Evolutionary conservation across 768 basidiomycete genomes (phyloP).

Genomic region (Leccinum boreale): DNA sequence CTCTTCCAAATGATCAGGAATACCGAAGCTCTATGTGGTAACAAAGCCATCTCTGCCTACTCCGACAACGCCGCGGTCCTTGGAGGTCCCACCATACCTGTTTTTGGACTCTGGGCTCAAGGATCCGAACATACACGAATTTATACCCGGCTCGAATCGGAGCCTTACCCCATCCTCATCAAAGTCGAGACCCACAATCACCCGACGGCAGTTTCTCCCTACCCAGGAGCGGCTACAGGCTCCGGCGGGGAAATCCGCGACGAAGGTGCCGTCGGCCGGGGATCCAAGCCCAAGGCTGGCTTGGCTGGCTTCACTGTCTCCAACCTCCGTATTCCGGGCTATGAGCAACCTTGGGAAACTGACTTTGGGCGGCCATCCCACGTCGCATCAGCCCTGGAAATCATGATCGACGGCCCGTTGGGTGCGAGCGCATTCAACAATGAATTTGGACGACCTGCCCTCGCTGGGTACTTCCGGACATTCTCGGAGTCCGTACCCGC

Average conservation of each 20-base stretch:
- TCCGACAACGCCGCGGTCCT: constrained; percentile 98
- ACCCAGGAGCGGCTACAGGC: constrained; percentile 97
- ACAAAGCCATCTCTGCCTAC: constrained; percentile 92
- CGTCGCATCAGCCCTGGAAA: constrained; percentile 90
- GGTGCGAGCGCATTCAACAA: constrained; percentile 97
- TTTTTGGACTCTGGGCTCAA: constrained; percentile 58
- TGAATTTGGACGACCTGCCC: constrained; percentile 92
- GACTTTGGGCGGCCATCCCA: constrained; percentile 89
- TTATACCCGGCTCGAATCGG: constrained; percentile 55
- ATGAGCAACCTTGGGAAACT: constrained; percentile 92
- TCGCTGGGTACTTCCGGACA: constrained; percentile 93
- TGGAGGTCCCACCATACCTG: constrained; percentile 62
- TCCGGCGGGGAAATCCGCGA: constrained; percentile 98
- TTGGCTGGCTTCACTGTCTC: constrained; percentile 91
- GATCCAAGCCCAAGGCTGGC: constrained; percentile 96
- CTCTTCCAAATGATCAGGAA: constrained; percentile 98
- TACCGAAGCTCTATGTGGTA: constrained; percentile 74
- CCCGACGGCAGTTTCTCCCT: constrained; percentile 97
- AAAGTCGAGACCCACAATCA: constrained; percentile 99
- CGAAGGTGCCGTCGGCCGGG: constrained; percentile 93
- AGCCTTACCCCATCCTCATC: constrained; percentile 84
- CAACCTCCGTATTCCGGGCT: constrained; percentile 89
- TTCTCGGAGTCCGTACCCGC: constrained; percentile 77
- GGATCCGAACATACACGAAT: constrained; percentile 27
- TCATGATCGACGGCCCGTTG: constrained; percentile 95